Evolutionary conservation across 129 eudicot genomes (phyloP).

Genomic region (Arctium minus): DNA sequence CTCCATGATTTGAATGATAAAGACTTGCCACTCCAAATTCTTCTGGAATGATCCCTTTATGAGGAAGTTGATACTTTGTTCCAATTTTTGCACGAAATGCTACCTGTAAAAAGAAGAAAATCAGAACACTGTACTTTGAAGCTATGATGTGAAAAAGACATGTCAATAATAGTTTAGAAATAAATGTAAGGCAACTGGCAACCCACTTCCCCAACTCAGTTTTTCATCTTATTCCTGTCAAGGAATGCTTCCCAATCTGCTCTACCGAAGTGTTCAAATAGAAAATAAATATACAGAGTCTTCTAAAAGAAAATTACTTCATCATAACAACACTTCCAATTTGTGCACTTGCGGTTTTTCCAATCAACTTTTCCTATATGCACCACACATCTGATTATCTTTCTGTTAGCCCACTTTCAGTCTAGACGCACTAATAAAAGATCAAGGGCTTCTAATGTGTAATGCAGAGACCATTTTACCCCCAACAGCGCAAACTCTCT

Average conservation of each 20-base stretch:
- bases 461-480: too few relatives aligned
- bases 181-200: background rate
- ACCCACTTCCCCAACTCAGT: background rate
- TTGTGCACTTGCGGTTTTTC: too few relatives aligned
- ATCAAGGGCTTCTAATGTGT: too few relatives aligned
- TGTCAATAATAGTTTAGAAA: background rate
- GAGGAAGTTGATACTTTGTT: conserved; percentile 65
- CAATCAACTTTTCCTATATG: too few relatives aligned
- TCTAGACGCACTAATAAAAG: too few relatives aligned
- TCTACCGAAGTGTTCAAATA: too few relatives aligned
- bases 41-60: conserved; percentile 73
- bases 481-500: too few relatives aligned
- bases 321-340: too few relatives aligned
- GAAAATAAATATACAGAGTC: too few relatives aligned
- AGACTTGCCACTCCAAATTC: conserved; percentile 79
- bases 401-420: too few relatives aligned
- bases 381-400: too few relatives aligned
- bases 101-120: conserved; percentile 36
- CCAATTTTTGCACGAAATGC: conserved; percentile 88
- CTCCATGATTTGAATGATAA: background rate
- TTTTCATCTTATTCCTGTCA: background rate
- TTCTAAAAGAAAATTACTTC: too few relatives aligned
- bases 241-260: background rate
- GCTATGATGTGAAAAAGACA: background rate
- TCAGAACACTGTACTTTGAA: background rate